Base-by-base conservation (phyloP, 164 flowering plant species). In the Litsea cubeba region DNA sequence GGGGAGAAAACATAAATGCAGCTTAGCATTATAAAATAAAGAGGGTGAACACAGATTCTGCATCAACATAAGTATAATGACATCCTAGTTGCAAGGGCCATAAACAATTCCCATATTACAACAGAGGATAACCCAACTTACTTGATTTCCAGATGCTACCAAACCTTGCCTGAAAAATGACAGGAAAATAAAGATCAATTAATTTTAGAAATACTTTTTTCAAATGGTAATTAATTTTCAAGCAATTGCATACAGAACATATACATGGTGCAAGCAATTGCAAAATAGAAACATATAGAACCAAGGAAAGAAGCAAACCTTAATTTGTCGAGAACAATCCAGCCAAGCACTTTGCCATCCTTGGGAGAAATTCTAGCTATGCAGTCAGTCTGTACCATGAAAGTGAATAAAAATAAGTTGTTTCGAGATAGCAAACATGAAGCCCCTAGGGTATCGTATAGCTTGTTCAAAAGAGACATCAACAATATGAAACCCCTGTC, bases 301-400 rank as follows among this genome's bases (percentile, higher is more conserved):
- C 26, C 40, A 54, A 57, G 35, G 69, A 51, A 20, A 24, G 51
- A n/a, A 65, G 64, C 65, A 72, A 71, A 93, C 99, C 98, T 92
- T 74, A 95, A 81, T 8, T 77, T 76, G 8, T 76, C 87, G 72
- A 95, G 98, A 71, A 92, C 86, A 81, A 95, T 83, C 99, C 98
- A 93, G 66, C 95, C 97, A 72, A 81, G 76, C 8, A 93, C 85
- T 50, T 3, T 35, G 14, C 98, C 98, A 85, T 87, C 89, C 70
- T 76, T 75, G 14, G 67, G 85, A 23, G 97, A 88, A 66, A 95
- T 88, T 86, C 98, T 92, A 65, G 88, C 99, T 50, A 95, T 92
- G 86, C 99, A 95, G 72, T 95, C 97, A 72, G 91, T 88, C 99
- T 95, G 81, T 77, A 81, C 18, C 69, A 58, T 6, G 73, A 68